These are phyloP conservation scores for Copromyces sp. DNA, from an alignment of 495 filamentous ascomycete genomes.

Conservation along the genomic window DNA sequence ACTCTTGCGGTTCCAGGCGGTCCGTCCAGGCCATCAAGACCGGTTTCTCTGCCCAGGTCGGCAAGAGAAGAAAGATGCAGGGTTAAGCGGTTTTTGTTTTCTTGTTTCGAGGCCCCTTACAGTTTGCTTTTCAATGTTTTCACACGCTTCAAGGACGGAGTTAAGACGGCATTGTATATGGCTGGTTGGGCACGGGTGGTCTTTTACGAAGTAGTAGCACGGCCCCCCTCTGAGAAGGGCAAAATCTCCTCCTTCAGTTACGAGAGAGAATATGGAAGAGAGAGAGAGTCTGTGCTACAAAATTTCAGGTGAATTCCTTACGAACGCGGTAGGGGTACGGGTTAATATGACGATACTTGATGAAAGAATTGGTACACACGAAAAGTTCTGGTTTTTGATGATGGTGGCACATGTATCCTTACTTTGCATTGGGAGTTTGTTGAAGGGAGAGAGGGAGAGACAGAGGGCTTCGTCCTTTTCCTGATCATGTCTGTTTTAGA, in stretches of 20 bases:
- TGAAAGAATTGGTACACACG: background rate
- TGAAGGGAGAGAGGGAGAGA: background rate
- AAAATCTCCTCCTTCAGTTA: background rate
- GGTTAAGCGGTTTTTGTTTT: constrained; percentile 16
- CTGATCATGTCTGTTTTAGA: background rate
- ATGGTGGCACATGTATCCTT: background rate
- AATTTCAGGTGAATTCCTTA: background rate
- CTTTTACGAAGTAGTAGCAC: constrained; percentile 1
- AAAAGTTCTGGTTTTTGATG: background rate
- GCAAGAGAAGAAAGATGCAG: constrained; percentile 71
- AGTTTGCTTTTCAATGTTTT: constrained; percentile 4
- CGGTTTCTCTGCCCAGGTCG: constrained; percentile 96
- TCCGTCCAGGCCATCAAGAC: constrained; percentile 97
- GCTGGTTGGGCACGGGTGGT: constrained; percentile 4
- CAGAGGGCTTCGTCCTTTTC: background rate
- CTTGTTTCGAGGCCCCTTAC: constrained; percentile 1
- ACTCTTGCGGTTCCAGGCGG: constrained; percentile 78
- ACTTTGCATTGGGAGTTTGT: background rate
- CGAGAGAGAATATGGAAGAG: background rate
- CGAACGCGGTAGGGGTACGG: background rate
- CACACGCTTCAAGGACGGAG: constrained; percentile 5
- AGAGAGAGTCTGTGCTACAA: background rate
- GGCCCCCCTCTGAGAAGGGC: background rate
- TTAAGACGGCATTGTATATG: constrained; percentile 1
- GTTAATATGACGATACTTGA: constrained; percentile 1